phyloP scores from a whole-genome alignment of 2,329 filamentous ascomycete species.

The Pseudomassariella vexata region DNA sequence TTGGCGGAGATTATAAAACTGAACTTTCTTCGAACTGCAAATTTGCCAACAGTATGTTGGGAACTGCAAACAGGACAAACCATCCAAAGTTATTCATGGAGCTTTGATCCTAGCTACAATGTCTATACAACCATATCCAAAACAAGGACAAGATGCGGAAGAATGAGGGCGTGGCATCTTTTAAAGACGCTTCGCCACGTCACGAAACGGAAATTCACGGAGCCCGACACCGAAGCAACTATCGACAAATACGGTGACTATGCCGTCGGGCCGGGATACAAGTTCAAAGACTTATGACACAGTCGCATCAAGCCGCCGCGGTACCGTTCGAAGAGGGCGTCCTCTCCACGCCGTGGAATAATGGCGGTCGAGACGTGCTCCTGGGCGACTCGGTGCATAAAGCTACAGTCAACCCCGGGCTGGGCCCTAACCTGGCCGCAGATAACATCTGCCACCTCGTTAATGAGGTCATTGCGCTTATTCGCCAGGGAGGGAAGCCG shows the following conservation, averaged over 20 bases:
- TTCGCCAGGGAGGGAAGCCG: conserved; percentile 9
- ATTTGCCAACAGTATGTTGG: too few species aligned
- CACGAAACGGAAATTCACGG: conserved; percentile 4
- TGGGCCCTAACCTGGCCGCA: conserved; percentile 12
- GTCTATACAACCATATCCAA: conserved; percentile 2
- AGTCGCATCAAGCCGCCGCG: conserved; percentile 9
- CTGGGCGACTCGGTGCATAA: conserved; percentile 12
- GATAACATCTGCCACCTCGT: conserved; percentile 10
- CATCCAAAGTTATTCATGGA: conserved; percentile 1
- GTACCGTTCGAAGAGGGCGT: conserved; percentile 13
- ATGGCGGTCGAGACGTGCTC: conserved; percentile 10
- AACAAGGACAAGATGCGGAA: not conserved
- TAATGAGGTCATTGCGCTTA: conserved; percentile 13
- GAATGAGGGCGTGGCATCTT: not conserved
- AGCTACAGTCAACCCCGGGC: conserved; percentile 13
- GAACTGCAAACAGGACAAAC: not conserved
- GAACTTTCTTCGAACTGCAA: too few species aligned
- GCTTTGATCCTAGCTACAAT: not conserved
- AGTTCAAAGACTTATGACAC: conserved; percentile 13
- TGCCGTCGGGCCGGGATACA: conserved; percentile 13
- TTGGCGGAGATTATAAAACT: too few species aligned
- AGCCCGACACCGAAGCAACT: conserved; percentile 8
- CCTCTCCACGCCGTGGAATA: conserved; percentile 10
- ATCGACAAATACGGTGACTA: conserved; percentile 9
- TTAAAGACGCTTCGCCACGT: conserved; percentile 1